Evolutionary conservation across 306 rosid species (phyloP).

Genomic region (Crotalaria pallida): DNA sequence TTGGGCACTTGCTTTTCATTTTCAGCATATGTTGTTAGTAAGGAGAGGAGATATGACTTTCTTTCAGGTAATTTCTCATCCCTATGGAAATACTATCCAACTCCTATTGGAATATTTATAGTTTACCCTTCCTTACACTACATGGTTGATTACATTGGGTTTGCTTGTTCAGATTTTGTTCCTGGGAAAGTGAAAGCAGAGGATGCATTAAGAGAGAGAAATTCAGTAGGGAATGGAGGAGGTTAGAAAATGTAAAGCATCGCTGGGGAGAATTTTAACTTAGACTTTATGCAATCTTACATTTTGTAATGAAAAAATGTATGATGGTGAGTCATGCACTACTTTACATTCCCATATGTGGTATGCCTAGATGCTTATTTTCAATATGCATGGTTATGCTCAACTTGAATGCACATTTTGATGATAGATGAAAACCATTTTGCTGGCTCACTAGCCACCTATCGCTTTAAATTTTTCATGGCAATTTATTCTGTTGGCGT

Average conservation of each 20-base stretch:
- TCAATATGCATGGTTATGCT: conserved; percentile 1
- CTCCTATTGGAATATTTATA: neutral
- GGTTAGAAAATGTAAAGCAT: conserved; percentile 24
- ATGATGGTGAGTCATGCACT: neutral
- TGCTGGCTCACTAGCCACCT: neutral
- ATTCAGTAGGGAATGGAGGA: conserved; percentile 29
- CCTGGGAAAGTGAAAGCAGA: conserved; percentile 71
- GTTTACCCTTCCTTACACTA: conserved; percentile 9
- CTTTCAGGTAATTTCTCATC: conserved; percentile 61
- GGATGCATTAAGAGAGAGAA: conserved; percentile 73
- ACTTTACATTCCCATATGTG: neutral
- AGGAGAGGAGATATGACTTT: conserved; percentile 70
- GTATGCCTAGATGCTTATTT: neutral
- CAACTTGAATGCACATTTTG: neutral
- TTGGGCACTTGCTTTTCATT: conserved; percentile 20
- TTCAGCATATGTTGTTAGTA: conserved; percentile 76
- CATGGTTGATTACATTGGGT: neutral
- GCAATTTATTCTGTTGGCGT: neutral
- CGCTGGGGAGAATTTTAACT: conserved; percentile 12
- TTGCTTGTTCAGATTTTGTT: conserved; percentile 58
- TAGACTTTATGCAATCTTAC: conserved; percentile 10
- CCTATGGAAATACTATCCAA: neutral
- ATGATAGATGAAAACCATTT: neutral
- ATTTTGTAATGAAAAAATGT: conserved; percentile 5
- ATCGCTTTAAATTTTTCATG: too few relatives aligned